Conservation (phyloP, 805 yeast genomes). For the Naumovozyma dairenensis region DNA sequence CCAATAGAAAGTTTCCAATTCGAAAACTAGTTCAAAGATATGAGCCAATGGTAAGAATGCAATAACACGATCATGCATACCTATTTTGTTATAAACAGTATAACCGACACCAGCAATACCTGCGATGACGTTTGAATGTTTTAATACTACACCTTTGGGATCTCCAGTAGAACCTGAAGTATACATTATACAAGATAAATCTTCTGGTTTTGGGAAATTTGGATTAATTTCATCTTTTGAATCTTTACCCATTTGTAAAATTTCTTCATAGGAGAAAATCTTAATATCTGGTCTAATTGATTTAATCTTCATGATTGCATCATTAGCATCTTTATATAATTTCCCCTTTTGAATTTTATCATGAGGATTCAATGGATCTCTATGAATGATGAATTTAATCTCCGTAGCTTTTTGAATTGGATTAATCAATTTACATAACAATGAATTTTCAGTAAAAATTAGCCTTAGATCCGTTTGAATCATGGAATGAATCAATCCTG, state of each 20-base stretch:
- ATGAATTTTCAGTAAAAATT: constrained; percentile 73
- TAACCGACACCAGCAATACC: constrained; percentile 78
- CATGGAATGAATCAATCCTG: constrained; percentile 78
- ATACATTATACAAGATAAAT: constrained; percentile 55
- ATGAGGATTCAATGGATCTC: constrained; percentile 48
- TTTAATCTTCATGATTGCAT: constrained; percentile 49
- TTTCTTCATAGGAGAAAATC: constrained; percentile 56
- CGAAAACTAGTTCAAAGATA: constrained; percentile 86
- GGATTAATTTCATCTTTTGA: constrained; percentile 34
- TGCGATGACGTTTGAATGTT: constrained; percentile 60
- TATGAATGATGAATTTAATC: constrained; percentile 63
- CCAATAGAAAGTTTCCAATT: constrained; percentile 73
- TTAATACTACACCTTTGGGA: constrained; percentile 67
- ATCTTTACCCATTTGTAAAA: constrained; percentile 52
- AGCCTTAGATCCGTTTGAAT: constrained; percentile 71
- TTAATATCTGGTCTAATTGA: constrained; percentile 69
- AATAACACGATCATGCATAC: constrained; percentile 58
- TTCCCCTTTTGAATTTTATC: constrained; percentile 59
- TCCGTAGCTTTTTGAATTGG: constrained; percentile 58
- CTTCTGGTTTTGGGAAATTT: constrained; percentile 38
- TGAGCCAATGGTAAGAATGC: constrained; percentile 94
- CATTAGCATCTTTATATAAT: constrained; percentile 45
- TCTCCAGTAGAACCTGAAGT: constrained; percentile 74
- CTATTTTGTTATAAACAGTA: constrained; percentile 47
- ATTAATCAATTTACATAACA: constrained; percentile 54